Evolutionary conservation across 441 rosid genomes (phyloP).

Genomic region (Jatropha multifida): DNA sequence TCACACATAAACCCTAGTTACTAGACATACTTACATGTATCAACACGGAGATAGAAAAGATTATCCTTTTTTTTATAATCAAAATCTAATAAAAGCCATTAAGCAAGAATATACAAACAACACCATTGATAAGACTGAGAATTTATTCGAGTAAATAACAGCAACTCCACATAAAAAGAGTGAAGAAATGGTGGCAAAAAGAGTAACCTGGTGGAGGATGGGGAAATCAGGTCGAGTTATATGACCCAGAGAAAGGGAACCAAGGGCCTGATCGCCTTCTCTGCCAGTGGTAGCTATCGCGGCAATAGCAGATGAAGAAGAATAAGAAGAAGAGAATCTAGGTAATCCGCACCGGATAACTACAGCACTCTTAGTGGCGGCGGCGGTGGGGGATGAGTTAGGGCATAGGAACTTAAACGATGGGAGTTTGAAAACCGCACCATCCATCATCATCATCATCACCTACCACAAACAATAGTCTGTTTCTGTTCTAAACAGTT

Average conservation of each 20-base stretch:
- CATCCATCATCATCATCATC: constrained; percentile 44
- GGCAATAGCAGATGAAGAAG: constrained; percentile 27
- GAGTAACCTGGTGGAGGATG: constrained; percentile 76
- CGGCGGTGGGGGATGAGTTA: constrained; percentile 4
- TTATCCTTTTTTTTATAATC: too few relatives aligned
- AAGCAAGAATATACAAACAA: neutral
- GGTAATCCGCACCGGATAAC: constrained; percentile 30
- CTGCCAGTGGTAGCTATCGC: constrained; percentile 35
- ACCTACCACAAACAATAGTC: neutral
- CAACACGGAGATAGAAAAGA: neutral
- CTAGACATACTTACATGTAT: neutral
- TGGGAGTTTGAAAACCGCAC: constrained; percentile 50
- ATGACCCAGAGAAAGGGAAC: constrained; percentile 66
- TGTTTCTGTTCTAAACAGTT: too few relatives aligned
- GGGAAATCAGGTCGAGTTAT: constrained; percentile 75
- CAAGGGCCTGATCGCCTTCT: constrained; percentile 28
- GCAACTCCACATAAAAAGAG: too few relatives aligned
- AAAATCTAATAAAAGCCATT: neutral
- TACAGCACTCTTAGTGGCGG: constrained; percentile 18
- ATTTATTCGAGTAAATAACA: too few relatives aligned
- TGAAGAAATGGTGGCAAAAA: neutral
- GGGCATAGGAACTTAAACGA: constrained; percentile 47
- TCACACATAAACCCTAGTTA: neutral
- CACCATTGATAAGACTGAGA: neutral
- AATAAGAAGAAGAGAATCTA: constrained; percentile 29